These are phyloP conservation scores for Pseudomassariella vexata DNA, from an alignment of 2,329 filamentous ascomycete genomes.

Conservation along the genomic window DNA sequence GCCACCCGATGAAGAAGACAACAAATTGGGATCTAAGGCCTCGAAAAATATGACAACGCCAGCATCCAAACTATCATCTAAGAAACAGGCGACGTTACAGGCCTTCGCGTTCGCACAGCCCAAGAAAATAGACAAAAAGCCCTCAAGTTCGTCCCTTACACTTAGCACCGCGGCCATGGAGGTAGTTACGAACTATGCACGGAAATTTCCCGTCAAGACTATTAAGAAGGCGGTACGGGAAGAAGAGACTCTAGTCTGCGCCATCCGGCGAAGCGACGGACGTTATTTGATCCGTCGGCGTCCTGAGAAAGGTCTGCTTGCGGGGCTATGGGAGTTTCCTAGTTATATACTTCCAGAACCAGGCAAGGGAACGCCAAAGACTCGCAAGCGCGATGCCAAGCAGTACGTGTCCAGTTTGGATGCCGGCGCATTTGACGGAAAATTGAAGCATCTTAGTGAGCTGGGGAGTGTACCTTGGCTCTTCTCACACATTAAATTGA, in stretches of 20 bases:
- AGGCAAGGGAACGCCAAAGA: conserved; percentile 18
- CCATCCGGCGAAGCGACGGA: conserved; percentile 36
- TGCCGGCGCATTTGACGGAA: conserved; percentile 4
- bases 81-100: conserved; percentile 19
- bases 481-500: conserved; percentile 51
- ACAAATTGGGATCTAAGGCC: conserved; percentile 11
- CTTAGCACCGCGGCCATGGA: conserved; percentile 22
- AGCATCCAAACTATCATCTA: conserved; percentile 6
- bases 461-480: conserved; percentile 51
- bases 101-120: conserved; percentile 19
- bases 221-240: conserved; percentile 46
- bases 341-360: conserved; percentile 31
- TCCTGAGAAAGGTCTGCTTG: conserved; percentile 47
- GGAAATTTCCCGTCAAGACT: conserved; percentile 44
- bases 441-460: conserved; percentile 29
- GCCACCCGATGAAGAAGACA: conserved; percentile 9
- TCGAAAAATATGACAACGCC: no score
- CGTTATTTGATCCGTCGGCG: conserved; percentile 43
- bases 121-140: conserved; percentile 5
- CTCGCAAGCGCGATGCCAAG: conserved; percentile 30
- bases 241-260: conserved; percentile 49
- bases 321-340: conserved; percentile 52
- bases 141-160: conserved; percentile 5
- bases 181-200: conserved; percentile 36
- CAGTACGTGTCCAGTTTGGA: conserved; percentile 25